Conservation (phyloP, 2,329 filamentous ascomycete species). For the Cordyceps farinosa region DNA sequence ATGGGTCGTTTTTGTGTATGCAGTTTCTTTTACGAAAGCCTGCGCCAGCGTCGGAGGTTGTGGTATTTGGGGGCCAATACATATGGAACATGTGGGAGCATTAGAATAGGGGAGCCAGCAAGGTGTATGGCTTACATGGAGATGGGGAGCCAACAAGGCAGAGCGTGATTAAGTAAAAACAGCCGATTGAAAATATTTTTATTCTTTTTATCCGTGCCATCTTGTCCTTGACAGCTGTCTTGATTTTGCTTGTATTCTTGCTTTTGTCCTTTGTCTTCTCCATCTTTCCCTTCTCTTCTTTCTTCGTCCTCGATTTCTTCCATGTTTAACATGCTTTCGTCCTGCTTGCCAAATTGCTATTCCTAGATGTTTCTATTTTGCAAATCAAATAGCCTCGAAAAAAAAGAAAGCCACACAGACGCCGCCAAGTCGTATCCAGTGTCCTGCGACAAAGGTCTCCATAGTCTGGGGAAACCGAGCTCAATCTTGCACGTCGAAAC, state of each 20-base stretch:
- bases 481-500: no score
- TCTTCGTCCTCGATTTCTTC: no score
- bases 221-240: neutral
- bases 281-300: no score
- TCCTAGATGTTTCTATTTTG: no score
- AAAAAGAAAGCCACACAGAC: no score
- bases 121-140: neutral
- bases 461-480: no score
- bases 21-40: neutral
- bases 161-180: neutral
- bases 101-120: neutral
- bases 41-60: neutral
- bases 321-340: no score
- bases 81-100: neutral
- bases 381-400: no score
- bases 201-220: neutral
- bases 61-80: neutral
- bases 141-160: neutral
- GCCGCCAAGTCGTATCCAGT: no score
- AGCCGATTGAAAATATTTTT: no score
- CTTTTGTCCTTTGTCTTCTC: neutral
- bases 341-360: no score
- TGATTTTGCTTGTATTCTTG: neutral
- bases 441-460: no score
- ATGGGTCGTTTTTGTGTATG: neutral